phyloP scores from a whole-genome alignment of 805 yeast genomes.

The Wickerhamomyces chaumierensis region DNA sequence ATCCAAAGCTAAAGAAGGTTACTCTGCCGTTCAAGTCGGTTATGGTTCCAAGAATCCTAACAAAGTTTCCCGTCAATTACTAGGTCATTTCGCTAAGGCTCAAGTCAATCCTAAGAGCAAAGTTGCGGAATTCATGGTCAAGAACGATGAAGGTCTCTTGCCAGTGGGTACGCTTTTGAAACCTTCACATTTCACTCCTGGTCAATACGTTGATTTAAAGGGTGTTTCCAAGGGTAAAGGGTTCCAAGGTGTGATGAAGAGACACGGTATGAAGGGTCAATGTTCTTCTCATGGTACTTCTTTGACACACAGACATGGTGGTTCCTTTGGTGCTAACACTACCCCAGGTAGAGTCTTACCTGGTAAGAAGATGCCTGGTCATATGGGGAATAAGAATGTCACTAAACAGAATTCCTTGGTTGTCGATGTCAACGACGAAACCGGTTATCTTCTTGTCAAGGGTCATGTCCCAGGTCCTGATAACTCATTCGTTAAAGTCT shows the following conservation, averaged over 20 bases:
- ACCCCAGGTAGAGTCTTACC: conserved; percentile 95
- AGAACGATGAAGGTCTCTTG: conserved; percentile 50
- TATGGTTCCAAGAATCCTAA: conserved; percentile 56
- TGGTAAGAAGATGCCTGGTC: conserved; percentile 97
- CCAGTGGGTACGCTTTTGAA: conserved; percentile 68
- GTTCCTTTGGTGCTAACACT: conserved; percentile 93
- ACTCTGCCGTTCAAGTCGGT: conserved; percentile 80
- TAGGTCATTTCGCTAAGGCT: conserved; percentile 73
- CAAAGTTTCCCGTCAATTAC: conserved; percentile 50
- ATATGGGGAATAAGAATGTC: conserved; percentile 71
- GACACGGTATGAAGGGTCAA: conserved; percentile 82
- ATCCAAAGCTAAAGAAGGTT: conserved; percentile 65
- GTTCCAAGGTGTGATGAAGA: conserved; percentile 95
- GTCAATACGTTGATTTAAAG: conserved; percentile 75
- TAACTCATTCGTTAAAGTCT: conserved; percentile 59
- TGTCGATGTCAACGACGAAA: conserved; percentile 68
- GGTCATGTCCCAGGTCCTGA: conserved; percentile 90
- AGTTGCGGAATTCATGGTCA: conserved; percentile 71
- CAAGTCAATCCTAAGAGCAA: conserved; percentile 73
- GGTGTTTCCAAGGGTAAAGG: conserved; percentile 90
- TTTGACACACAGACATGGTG: conserved; percentile 85
- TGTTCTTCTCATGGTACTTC: conserved; percentile 95
- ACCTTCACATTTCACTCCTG: conserved; percentile 77
- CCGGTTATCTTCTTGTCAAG: conserved; percentile 72
- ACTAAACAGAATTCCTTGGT: conserved; percentile 72